A percentile compares a stretch with the other conserved stretches of the same genome.
phyloP scores from a whole-genome alignment of 306 rosid species.

The Medicago arabica region DNA sequence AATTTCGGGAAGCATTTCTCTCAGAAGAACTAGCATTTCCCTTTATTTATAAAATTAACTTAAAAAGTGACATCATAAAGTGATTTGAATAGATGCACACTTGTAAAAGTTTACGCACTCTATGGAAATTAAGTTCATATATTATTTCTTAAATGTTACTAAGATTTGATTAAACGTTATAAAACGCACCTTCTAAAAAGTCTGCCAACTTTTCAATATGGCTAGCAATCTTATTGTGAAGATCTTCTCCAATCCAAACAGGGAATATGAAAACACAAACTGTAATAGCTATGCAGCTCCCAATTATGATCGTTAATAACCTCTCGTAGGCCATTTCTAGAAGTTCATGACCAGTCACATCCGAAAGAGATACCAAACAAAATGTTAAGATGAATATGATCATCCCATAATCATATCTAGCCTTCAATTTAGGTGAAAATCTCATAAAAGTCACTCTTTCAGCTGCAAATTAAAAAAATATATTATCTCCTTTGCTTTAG shows the following conservation, averaged over 20 bases:
- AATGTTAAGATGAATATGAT: conserved; percentile 65
- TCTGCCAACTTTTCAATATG: conserved; percentile 58
- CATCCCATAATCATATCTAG: conserved; percentile 76
- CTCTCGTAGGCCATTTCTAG: conserved; percentile 54
- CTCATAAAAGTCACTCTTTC: conserved; percentile 61
- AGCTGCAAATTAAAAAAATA: conserved; percentile 41
- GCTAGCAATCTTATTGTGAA: conserved; percentile 66
- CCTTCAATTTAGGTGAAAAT: conserved; percentile 63
- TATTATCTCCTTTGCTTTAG: too few relatives aligned
- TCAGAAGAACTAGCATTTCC: too few relatives aligned
- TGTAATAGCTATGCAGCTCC: conserved; percentile 54
- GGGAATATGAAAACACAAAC: conserved; percentile 62
- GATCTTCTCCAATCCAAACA: conserved; percentile 85
- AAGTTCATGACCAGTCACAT: conserved; percentile 48
- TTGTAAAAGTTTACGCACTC: too few relatives aligned
- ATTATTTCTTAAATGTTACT: too few relatives aligned
- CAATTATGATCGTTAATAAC: conserved; percentile 64
- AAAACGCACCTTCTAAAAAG: conserved; percentile 57
- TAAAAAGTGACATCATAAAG: too few relatives aligned
- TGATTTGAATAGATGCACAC: too few relatives aligned
- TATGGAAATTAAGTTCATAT: too few relatives aligned
- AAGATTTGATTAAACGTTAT: background rate
- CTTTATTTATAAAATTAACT: too few relatives aligned
- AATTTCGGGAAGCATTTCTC: too few relatives aligned
- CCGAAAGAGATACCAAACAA: conserved; percentile 62